A percentile compares a stretch with the other conserved stretches of the same genome.
phyloP scores from a whole-genome alignment of 495 filamentous ascomycete genomes.

The Glarea lozoyensis region DNA sequence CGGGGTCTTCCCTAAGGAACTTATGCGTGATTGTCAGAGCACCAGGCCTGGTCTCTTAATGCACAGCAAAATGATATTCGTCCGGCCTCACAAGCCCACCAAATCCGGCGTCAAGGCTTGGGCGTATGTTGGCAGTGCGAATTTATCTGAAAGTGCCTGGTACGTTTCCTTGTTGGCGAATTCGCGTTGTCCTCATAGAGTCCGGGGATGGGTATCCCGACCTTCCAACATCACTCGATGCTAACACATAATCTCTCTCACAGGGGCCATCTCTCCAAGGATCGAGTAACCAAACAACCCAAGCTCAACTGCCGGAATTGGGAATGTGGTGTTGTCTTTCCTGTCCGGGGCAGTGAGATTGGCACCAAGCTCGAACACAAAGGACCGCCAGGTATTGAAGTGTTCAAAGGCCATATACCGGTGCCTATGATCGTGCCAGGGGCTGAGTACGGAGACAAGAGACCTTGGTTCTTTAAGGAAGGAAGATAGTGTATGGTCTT shows the following conservation, averaged over 20 bases:
- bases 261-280: conserved; percentile 65
- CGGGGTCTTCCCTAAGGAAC: conserved; percentile 54
- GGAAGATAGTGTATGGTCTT: no score
- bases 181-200: not conserved
- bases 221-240: not conserved
- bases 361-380: conserved; percentile 1
- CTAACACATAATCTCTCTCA: not conserved
- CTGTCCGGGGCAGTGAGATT: conserved; percentile 22
- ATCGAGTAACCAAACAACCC: conserved; percentile 47
- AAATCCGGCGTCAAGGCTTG: conserved; percentile 36
- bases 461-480: conserved; percentile 48
- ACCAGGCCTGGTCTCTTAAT: conserved; percentile 60
- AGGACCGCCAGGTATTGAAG: conserved; percentile 26
- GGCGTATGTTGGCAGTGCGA: conserved; percentile 88
- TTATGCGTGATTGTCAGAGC: conserved; percentile 69
- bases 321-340: conserved; percentile 87
- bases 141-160: conserved; percentile 90
- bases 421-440: conserved; percentile 66
- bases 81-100: conserved; percentile 30
- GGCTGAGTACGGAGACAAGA: conserved; percentile 30
- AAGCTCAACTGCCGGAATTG: conserved; percentile 88
- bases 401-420: conserved; percentile 52
- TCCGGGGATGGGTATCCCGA: not conserved
- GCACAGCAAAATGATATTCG: conserved; percentile 83
- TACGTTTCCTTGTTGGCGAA: conserved; percentile 30